A percentile compares a stretch with the other conserved stretches of the same genome.
phyloP scores from a whole-genome alignment of 2,329 filamentous ascomycete genomes.

The Fusarium virguliforme region DNA sequence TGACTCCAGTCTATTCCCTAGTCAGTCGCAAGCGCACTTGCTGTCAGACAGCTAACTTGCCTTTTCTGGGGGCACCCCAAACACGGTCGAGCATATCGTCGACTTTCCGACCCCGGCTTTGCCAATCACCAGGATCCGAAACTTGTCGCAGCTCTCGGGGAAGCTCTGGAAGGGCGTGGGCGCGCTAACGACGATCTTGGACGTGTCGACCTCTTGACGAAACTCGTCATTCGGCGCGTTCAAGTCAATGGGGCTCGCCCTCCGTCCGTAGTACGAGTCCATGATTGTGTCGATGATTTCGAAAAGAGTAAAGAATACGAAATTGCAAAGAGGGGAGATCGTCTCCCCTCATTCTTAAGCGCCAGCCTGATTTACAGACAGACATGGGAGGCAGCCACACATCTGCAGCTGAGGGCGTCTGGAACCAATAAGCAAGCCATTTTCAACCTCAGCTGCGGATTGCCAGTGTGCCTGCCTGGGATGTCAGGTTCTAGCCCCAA shows the following conservation, averaged over 20 bases:
- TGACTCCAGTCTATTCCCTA: background rate
- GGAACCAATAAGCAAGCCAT: conserved; percentile 3
- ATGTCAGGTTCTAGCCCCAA: background rate
- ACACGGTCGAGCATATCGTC: conserved; percentile 3
- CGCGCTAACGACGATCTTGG: background rate
- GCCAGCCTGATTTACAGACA: conserved; percentile 7
- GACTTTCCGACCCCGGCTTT: conserved; percentile 7
- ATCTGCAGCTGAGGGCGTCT: conserved; percentile 3
- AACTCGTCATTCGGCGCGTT: conserved; percentile 6
- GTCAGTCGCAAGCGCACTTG: background rate
- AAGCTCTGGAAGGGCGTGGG: background rate
- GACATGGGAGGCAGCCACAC: conserved; percentile 6
- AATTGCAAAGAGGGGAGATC: conserved; percentile 1
- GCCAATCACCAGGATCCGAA: conserved; percentile 5
- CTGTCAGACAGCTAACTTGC: background rate
- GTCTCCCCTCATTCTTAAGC: conserved; percentile 5
- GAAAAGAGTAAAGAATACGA: background rate
- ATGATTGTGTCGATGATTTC: background rate
- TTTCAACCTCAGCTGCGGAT: conserved; percentile 8
- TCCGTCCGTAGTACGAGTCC: background rate
- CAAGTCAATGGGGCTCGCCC: conserved; percentile 1
- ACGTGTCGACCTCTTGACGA: background rate
- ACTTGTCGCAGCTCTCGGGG: conserved; percentile 2
- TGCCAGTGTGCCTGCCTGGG: background rate
- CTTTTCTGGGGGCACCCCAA: conserved; percentile 5